Base-by-base conservation (phyloP, 2,329 filamentous ascomycete species). In the Fusarium heterosporum region DNA sequence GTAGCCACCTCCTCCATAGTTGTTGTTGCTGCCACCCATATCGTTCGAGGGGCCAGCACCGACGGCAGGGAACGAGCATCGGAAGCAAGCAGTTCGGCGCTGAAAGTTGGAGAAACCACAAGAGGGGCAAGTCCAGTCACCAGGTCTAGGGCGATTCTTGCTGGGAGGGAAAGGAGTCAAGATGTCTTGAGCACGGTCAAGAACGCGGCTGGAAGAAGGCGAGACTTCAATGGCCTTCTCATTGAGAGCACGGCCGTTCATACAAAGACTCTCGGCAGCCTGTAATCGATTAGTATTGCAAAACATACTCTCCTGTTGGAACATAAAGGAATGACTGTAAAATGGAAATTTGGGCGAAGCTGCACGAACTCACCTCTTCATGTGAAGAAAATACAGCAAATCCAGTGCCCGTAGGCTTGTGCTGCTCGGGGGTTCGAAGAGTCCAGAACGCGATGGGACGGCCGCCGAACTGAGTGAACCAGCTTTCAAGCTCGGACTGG, bases 101-200 rank as follows among this genome's bases (percentile, higher is more conserved):
- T 99, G 96, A 84, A 99, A 99, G 85, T 99, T 99, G 74, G 93
- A 97, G 83, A 99, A 99, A 63, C 96, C 96, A 76, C 96, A 99
- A 51, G 94, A 97, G 43, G 96, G 96, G 84, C 96, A 99, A 61
- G 95, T 98, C 96, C 96, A 99, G 80, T 99, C 96, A 78, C 96
- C 96, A 38, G 96, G 96, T 58, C 96, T 91, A 64, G 96, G 96
- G 41, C 96, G 90, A 81, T 99, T 99, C 87, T 99, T 99, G 82
- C 94, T 97, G 1, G 96, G 96, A 50, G 96, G 96, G 84, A 99
- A 99, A 0, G 96, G 94, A 1, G 95, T 97, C 53, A 99, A 86
- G 68, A 99, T 97, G 72, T 97, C 96, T 59, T 94, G 92, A 55
- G 96, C 96, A 71, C 95, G 91, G 79, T 99, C 96, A 60, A 99